These are phyloP conservation scores for Fusarium kyushuense DNA, from an alignment of 2,329 filamentous ascomycete genomes.

Conservation along the genomic window DNA sequence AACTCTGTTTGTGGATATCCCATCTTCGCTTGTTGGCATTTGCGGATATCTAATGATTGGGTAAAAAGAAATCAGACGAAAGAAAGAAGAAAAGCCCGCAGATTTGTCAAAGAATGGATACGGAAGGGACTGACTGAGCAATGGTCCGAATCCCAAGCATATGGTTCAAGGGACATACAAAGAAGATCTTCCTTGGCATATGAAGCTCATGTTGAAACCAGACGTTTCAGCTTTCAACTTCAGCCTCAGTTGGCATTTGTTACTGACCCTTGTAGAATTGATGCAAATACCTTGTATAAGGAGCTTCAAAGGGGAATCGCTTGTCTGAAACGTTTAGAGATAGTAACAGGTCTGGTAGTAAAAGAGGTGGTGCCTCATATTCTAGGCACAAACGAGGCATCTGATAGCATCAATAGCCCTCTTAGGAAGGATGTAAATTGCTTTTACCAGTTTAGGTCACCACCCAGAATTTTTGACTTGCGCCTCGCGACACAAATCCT, in stretches of 20 bases:
- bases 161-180: slow-evolving; percentile 11
- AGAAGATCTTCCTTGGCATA: slow-evolving; percentile 26
- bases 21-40: background rate
- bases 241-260: slow-evolving; percentile 10
- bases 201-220: slow-evolving; percentile 30
- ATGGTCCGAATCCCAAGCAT: background rate
- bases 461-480: slow-evolving; percentile 45
- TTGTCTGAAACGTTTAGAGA: slow-evolving; percentile 26
- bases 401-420: slow-evolving; percentile 9
- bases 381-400: slow-evolving; percentile 10
- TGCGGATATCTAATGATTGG: slow-evolving; percentile 3
- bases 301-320: slow-evolving; percentile 19
- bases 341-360: slow-evolving; percentile 10
- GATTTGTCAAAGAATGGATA: slow-evolving; percentile 1
- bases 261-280: slow-evolving; percentile 23
- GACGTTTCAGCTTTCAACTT: slow-evolving; percentile 13
- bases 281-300: slow-evolving; percentile 32
- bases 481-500: slow-evolving; percentile 41
- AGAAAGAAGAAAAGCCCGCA: slow-evolving; percentile 8
- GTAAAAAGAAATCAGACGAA: background rate
- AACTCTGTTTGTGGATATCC: slow-evolving; percentile 29
- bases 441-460: slow-evolving; percentile 40
- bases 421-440: slow-evolving; percentile 24
- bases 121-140: background rate
- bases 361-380: slow-evolving; percentile 3